Evolutionary conservation across 78 protist genomes (phyloP).

Genomic region (Ministeria vibrans): DNA sequence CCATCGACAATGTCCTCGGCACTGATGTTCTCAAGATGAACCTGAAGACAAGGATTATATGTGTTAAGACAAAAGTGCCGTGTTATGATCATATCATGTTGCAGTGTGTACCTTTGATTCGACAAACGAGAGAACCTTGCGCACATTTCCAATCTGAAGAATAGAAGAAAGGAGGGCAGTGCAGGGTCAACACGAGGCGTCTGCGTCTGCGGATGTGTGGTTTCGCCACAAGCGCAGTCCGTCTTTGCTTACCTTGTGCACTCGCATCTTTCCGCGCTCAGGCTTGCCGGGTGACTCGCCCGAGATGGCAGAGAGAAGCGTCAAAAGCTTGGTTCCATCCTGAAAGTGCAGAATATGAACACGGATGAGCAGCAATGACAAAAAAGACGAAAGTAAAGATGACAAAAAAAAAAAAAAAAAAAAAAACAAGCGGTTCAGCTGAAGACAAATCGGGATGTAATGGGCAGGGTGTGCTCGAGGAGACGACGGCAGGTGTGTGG

Average conservation of each 20-base stretch:
- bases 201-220: constrained; percentile 2
- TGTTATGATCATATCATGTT: not conserved
- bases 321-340: constrained; percentile 66
- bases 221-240: not conserved
- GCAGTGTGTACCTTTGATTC: not conserved
- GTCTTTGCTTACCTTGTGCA: constrained; percentile 14
- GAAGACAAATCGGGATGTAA: not conserved
- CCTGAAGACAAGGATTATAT: not conserved
- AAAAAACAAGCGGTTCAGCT: not conserved
- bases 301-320: constrained; percentile 70
- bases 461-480: not conserved
- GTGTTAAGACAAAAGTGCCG: not conserved
- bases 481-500: not conserved
- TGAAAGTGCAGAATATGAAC: constrained; percentile 31
- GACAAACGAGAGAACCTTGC: not conserved
- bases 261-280: constrained; percentile 34
- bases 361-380: not conserved
- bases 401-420: not conserved
- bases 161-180: not conserved
- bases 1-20: constrained; percentile 29
- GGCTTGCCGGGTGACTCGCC: constrained; percentile 40
- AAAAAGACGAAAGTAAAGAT: not conserved
- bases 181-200: not conserved
- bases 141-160: not conserved
- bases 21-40: not conserved